Conservation (phyloP, 345 rosid genomes). For the Garcia nutans region DNA sequence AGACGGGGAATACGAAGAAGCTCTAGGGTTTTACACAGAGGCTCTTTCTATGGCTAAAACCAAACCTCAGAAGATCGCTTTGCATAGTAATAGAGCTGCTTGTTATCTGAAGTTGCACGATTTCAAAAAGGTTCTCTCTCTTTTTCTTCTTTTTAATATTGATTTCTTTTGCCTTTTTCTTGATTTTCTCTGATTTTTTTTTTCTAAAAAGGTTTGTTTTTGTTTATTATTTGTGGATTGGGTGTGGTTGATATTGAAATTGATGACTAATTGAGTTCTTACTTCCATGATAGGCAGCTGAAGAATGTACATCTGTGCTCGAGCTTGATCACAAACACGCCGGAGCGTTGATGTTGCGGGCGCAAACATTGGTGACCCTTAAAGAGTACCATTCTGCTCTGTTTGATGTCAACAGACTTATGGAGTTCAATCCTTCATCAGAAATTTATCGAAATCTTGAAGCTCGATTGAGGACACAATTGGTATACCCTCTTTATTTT, state of each 20-base stretch:
- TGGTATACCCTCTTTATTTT: conserved; percentile 47
- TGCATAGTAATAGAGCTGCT: conserved; percentile 95
- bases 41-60: conserved; percentile 71
- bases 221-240: too few species aligned
- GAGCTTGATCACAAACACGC: conserved; percentile 85
- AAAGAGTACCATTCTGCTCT: conserved; percentile 84
- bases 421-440: conserved; percentile 77
- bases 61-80: conserved; percentile 75
- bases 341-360: conserved; percentile 91
- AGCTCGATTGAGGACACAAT: conserved; percentile 79
- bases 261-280: conserved; percentile 1
- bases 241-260: too few species aligned
- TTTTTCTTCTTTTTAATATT: background rate
- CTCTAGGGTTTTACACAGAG: conserved; percentile 68
- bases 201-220: too few species aligned
- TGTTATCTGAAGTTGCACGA: conserved; percentile 76
- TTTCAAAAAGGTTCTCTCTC: conserved; percentile 57
- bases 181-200: too few species aligned
- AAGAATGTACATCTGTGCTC: conserved; percentile 88
- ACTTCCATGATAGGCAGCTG: conserved; percentile 62
- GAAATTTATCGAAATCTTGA: conserved; percentile 82
- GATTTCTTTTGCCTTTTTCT: background rate
- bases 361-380: conserved; percentile 84
- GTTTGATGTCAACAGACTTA: conserved; percentile 81
- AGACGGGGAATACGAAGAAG: conserved; percentile 67